Conservation (phyloP, 2,329 filamentous ascomycete species). For the Ophiostoma sp. region DNA sequence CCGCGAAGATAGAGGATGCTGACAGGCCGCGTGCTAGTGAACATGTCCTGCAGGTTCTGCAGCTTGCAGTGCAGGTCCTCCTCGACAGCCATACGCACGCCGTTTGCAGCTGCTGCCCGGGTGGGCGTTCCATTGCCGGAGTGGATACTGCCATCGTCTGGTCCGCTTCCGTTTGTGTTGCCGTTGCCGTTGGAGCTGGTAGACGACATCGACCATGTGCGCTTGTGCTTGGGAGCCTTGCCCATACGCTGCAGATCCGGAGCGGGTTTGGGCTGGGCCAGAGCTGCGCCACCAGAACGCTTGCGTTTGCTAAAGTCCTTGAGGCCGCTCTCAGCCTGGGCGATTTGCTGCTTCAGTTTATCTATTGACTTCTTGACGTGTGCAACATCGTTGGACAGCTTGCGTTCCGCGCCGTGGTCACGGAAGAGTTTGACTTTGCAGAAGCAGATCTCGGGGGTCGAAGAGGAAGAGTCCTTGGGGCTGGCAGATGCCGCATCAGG, state of each 20-base stretch:
- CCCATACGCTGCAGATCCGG: constrained; percentile 55
- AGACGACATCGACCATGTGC: constrained; percentile 93
- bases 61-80: constrained; percentile 77
- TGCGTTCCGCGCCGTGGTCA: constrained; percentile 91
- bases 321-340: constrained; percentile 64
- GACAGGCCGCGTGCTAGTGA: constrained; percentile 72
- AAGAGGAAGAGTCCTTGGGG: constrained; percentile 38
- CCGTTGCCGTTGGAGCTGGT: constrained; percentile 54
- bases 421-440: constrained; percentile 97
- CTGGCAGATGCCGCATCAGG: constrained; percentile 37
- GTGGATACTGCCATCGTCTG: constrained; percentile 16
- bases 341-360: constrained; percentile 89
- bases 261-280: constrained; percentile 22
- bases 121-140: constrained; percentile 11
- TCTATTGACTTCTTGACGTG: constrained; percentile 97
- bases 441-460: constrained; percentile 66
- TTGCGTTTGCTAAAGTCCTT: constrained; percentile 64
- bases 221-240: constrained; percentile 85
- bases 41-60: constrained; percentile 78
- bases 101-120: constrained; percentile 18
- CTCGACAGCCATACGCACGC: constrained; percentile 49
- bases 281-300: constrained; percentile 42
- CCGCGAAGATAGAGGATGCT: constrained; percentile 74
- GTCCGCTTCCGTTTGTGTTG: constrained; percentile 8
- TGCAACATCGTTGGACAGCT: constrained; percentile 87